A percentile compares a stretch with the other conserved stretches of the same genome.
Evolutionary conservation across 805 yeast genomes (phyloP).

Genomic region (Candida piceae): DNA sequence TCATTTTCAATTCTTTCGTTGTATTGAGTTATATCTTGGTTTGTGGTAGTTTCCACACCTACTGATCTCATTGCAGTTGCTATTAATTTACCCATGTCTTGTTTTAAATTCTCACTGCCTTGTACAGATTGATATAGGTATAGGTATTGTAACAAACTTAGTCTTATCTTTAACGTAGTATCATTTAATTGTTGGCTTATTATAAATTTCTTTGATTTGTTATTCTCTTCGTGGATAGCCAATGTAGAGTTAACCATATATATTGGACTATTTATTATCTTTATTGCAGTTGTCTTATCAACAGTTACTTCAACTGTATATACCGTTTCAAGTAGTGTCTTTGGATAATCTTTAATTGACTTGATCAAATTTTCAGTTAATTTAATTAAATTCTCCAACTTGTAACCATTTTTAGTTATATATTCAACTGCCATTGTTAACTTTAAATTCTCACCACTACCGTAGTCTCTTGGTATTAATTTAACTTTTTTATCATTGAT

Average conservation of each 20-base stretch:
- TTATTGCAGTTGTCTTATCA: constrained; percentile 8
- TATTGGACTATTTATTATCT: constrained; percentile 7
- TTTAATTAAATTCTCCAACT: constrained; percentile 16
- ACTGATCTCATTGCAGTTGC: no score
- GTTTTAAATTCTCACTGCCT: no score
- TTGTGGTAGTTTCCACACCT: no score
- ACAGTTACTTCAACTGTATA: constrained; percentile 16
- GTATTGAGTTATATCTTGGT: constrained; percentile 7
- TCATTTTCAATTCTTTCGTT: constrained; percentile 14
- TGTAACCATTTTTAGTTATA: constrained; percentile 34
- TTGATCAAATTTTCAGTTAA: constrained; percentile 20
- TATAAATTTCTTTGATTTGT: no score
- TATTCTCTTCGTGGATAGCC: neutral
- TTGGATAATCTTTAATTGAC: no score
- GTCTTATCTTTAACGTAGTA: neutral
- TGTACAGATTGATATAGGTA: no score
- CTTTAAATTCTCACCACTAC: constrained; percentile 30
- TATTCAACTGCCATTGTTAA: constrained; percentile 37
- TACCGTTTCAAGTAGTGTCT: constrained; percentile 24
- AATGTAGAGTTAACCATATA: constrained; percentile 14
- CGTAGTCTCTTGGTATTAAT: constrained; percentile 36
- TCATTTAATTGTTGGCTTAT: no score
- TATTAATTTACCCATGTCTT: no score
- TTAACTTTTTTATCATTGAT: constrained; percentile 36
- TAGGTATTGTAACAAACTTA: neutral